Evolutionary conservation across 768 basidiomycete species (phyloP), one percentile per base, ranked within the genome.

Genomic region (Hemileccinum impolitum): DNA sequence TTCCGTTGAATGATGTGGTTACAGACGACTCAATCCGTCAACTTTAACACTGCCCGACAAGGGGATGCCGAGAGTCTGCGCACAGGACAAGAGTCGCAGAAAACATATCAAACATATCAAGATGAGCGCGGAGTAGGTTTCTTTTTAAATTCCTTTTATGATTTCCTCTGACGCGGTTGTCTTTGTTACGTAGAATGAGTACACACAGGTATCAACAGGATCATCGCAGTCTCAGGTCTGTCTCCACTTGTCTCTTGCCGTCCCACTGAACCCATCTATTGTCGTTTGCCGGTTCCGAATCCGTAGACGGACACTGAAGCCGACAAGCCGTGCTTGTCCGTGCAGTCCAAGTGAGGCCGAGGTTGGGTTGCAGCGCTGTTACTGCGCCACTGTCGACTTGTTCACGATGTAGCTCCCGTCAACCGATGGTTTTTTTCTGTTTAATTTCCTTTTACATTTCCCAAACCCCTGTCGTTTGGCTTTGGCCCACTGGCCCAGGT

Each of bases 11-110:
- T 9, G 26, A 52, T 10, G 11, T 15, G 3, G 21, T 7, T 7
- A 3, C 39, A 68, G 64, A 49, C 56, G 6, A 45, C 36, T 1
- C 59, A 52, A 23, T 52, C 64, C 0, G 10, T 60, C n/a, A 48
- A 41, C 19, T 50, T 64, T n/a, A n/a, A 23, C 9, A 53, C 40
- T 1, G 48, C 43, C 2, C 39, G 28, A 36, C 25, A 19, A 0
- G 12, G n/a, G 2, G 56, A 48, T 14, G 19, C 40, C 0, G 52
- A 44, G 23, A 61, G 59, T 17, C 15, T 45, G 3, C 28, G 23
- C 4, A 42, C 28, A 2, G 60, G 45, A 19, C 13, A 47, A 2
- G 63, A 68, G 18, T 50, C 47, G 9, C 7, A 8, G 11, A 50
- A 47, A 12, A 30, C 28, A 4, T 30, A 30, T 9, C 63, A 61